Percentiles rank a stretch among this genome's conserved stretches.
phyloP scores from a whole-genome alignment of 2,329 filamentous ascomycete species.

The Sporothrix dimorphospora region DNA sequence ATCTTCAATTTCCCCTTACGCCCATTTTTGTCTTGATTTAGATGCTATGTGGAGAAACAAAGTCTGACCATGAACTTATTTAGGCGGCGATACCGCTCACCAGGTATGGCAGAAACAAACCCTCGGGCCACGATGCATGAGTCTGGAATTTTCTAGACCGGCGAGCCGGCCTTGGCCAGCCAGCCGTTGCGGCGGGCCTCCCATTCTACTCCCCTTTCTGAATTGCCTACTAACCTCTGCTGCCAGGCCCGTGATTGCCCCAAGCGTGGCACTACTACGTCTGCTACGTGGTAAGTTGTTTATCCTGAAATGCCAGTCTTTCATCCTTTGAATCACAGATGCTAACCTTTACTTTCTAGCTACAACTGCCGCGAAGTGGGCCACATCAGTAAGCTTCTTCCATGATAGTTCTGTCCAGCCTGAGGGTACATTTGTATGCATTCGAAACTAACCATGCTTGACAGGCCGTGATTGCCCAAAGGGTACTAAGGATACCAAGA shows the following conservation, averaged over 20 bases:
- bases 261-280: slow-evolving; percentile 80
- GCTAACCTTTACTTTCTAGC: slow-evolving; percentile 48
- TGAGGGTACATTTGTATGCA: background rate
- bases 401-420: background rate
- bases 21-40: slow-evolving; percentile 22
- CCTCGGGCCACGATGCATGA: slow-evolving; percentile 33
- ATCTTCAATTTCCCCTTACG: slow-evolving; percentile 24
- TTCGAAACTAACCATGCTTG: slow-evolving; percentile 33
- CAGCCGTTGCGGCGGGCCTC: background rate
- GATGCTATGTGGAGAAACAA: slow-evolving; percentile 30
- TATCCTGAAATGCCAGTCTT: background rate
- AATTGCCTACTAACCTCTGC: slow-evolving; percentile 37
- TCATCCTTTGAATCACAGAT: background rate
- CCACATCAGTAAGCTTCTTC: slow-evolving; percentile 67
- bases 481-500: slow-evolving; percentile 82
- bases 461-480: slow-evolving; percentile 86
- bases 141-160: background rate
- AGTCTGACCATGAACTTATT: slow-evolving; percentile 39
- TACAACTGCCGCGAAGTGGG: slow-evolving; percentile 84
- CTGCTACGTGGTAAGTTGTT: slow-evolving; percentile 73
- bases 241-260: slow-evolving; percentile 79
- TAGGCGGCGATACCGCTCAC: slow-evolving; percentile 74
- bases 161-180: background rate
- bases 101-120: slow-evolving; percentile 60
- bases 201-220: background rate